Base-by-base conservation (phyloP, 352 stramenopile genomes). In the Phytophthora colocasiae region DNA sequence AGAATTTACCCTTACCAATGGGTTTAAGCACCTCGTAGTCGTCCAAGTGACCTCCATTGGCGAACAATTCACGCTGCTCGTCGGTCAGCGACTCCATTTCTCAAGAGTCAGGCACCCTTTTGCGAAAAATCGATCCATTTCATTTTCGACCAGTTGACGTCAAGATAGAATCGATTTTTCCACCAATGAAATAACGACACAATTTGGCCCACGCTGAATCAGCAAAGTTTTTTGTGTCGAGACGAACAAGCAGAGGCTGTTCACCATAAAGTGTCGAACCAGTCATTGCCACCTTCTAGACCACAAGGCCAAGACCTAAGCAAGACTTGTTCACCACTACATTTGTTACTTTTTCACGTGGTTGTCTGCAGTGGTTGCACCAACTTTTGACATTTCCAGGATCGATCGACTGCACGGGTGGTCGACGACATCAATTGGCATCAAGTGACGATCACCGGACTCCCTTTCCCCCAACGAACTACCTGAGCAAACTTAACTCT, bases 1-100 rank as follows among this genome's bases (percentile, higher is more conserved):
- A 96, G 71, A 98, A 98, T 71, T 98, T 98, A 46, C 92, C 93
- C 60, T 97, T 98, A 31, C 90, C 93, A 38, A 98, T 96, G 22
- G 86, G 90, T 59, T 91, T 90, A n/a, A 92, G 67, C 75, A 94
- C 87, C 7, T 93, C 83, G 36, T 94, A 95, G 71, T 96, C 86
- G 34, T 74, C 60, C 34, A 95, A 66, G 27, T 76, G 72, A 29
- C 83, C 83, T 11, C 85, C 81, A 5, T 62, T 27, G 2, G 47
- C 71, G 66, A 96, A 94, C 32, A 96, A 69, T 39, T 76, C 78
- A 39, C 81, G 80, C 69, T 95, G 85, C 58, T 86, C 72, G 7
- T 83, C 69, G n/a, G 81, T 92, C 60, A 95, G 76, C 60, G 78
- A 81, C 63, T 96, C 82, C 86, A 95, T 94, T n/a, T 2, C 47